These are phyloP conservation scores for Paracorniculantispora psalliotae DNA, from an alignment of 2,329 filamentous ascomycete genomes.

Conservation along the genomic window DNA sequence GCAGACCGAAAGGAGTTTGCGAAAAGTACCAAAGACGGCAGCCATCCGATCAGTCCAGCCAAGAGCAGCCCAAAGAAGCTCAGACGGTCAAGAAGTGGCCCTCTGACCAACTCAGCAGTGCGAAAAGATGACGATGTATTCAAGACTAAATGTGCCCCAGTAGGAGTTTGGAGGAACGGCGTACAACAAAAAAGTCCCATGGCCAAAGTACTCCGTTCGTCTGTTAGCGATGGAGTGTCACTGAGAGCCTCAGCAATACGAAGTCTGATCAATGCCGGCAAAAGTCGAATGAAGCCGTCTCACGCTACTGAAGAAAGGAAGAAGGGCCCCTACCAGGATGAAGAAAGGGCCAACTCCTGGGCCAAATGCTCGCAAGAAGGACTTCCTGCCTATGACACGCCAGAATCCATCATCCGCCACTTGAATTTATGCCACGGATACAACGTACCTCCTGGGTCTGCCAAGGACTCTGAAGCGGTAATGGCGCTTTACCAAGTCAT, in stretches of 20 bases:
- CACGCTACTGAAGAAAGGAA: background rate
- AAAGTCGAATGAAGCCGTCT: conserved; percentile 2
- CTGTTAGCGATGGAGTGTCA: conserved; percentile 10
- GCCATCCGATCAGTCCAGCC: background rate
- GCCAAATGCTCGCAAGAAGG: conserved; percentile 1
- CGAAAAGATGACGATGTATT: conserved; percentile 2
- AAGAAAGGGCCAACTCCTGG: background rate
- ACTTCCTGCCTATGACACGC: background rate
- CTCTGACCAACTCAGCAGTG: background rate
- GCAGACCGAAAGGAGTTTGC: conserved; percentile 12
- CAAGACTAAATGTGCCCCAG: background rate
- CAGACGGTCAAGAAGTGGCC: conserved; percentile 3
- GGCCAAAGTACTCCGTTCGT: conserved; percentile 6
- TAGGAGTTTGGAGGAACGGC: conserved; percentile 10
- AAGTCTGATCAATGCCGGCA: conserved; percentile 8
- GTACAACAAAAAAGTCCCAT: conserved; percentile 4
- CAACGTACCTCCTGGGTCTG: background rate
- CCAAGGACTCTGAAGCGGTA: background rate
- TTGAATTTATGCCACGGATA: conserved; percentile 2
- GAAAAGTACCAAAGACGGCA: background rate
- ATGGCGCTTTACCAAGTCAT: background rate
- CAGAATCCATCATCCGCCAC: conserved; percentile 5
- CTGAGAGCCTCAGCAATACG: conserved; percentile 9
- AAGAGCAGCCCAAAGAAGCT: background rate
- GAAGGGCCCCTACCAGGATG: background rate